These are phyloP conservation scores for Fusarium sp. DNA, from an alignment of 2,329 filamentous ascomycete species.

Conservation along the genomic window DNA sequence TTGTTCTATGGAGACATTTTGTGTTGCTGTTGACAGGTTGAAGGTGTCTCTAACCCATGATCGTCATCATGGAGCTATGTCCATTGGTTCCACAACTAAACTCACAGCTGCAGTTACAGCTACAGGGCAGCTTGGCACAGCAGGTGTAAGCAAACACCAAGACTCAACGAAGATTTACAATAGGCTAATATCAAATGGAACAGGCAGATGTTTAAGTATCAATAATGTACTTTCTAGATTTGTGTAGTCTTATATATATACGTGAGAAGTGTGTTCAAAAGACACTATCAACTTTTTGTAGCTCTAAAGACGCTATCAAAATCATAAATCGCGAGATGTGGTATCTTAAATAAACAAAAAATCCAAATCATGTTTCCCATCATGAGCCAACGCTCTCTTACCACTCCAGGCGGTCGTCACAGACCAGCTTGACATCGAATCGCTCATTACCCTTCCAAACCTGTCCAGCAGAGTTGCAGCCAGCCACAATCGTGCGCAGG, in stretches of 20 bases:
- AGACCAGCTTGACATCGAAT: constrained; percentile 66
- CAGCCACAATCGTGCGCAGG: constrained; percentile 64
- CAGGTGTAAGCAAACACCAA: constrained; percentile 5
- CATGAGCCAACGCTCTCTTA: constrained; percentile 33
- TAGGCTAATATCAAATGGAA: background rate
- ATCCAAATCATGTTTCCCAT: background rate
- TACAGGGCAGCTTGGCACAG: background rate
- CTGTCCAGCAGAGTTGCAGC: constrained; percentile 60
- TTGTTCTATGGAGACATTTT: background rate
- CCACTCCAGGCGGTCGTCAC: constrained; percentile 70
- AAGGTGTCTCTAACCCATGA: constrained; percentile 2
- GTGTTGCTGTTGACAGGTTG: background rate
- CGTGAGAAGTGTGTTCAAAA: constrained; percentile 3
- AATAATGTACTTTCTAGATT: background rate
- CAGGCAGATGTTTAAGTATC: background rate
- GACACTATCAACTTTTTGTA: constrained; percentile 1
- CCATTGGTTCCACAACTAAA: constrained; percentile 16
- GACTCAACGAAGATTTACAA: constrained; percentile 1
- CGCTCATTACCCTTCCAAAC: constrained; percentile 69
- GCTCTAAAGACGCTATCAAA: constrained; percentile 15
- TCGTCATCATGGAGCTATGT: constrained; percentile 6
- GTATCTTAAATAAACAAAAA: constrained; percentile 40
- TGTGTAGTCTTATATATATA: background rate
- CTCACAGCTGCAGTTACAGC: background rate
- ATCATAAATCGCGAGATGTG: constrained; percentile 29